Conservation (phyloP, 129 eudicot genomes). For the Calendula officinalis region DNA sequence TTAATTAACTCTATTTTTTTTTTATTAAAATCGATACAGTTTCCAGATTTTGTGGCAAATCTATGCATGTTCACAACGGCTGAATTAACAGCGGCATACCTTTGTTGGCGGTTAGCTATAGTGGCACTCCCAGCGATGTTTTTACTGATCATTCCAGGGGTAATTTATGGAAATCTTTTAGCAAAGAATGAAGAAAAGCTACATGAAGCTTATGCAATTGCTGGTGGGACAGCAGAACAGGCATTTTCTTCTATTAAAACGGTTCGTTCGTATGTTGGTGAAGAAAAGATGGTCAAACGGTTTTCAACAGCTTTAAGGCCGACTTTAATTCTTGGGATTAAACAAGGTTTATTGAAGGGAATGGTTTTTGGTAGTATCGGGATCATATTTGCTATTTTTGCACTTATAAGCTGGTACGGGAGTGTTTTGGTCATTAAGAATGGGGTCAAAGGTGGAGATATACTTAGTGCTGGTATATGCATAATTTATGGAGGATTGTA, state of each 20-base stretch:
- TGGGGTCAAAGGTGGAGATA: slow-evolving; percentile 41
- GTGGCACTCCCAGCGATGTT: slow-evolving; percentile 32
- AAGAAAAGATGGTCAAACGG: slow-evolving; percentile 19
- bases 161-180: slow-evolving; percentile 20
- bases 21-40: slow-evolving; percentile 20
- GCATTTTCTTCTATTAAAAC: slow-evolving; percentile 41
- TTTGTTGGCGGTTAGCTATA: slow-evolving; percentile 38
- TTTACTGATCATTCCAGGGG: slow-evolving; percentile 35
- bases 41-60: slow-evolving; percentile 32
- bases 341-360: slow-evolving; percentile 42
- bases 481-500: slow-evolving; percentile 41
- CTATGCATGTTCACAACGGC: slow-evolving; percentile 25
- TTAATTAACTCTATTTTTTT: neutral
- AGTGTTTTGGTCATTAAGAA: slow-evolving; percentile 39
- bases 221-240: slow-evolving; percentile 39
- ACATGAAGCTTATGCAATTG: slow-evolving; percentile 35
- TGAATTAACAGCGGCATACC: slow-evolving; percentile 27
- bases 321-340: slow-evolving; percentile 26
- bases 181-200: slow-evolving; percentile 19
- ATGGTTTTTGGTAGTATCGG: slow-evolving; percentile 35
- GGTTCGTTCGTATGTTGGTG: slow-evolving; percentile 38
- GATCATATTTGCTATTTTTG: slow-evolving; percentile 31
- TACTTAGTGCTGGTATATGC: slow-evolving; percentile 36
- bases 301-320: slow-evolving; percentile 25
- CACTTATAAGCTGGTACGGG: slow-evolving; percentile 40